These are phyloP conservation scores for Corylus americana DNA, from an alignment of 306 rosid genomes.

Conservation along the genomic window DNA sequence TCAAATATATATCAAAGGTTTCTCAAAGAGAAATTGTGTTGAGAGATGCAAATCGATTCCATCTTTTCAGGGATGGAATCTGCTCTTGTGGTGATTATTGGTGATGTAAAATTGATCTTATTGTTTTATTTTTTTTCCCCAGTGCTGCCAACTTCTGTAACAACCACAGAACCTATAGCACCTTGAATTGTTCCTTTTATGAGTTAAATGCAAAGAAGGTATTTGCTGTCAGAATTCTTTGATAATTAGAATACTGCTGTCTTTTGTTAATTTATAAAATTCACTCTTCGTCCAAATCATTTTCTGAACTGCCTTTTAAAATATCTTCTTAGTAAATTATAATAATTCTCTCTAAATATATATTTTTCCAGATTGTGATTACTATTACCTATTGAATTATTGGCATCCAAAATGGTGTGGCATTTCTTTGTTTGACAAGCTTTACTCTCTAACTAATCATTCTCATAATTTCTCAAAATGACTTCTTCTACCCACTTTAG, in stretches of 20 bases:
- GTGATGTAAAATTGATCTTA: conserved; percentile 28
- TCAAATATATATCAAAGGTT: conserved; percentile 62
- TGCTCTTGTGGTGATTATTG: conserved; percentile 67
- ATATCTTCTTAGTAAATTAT: too few relatives aligned
- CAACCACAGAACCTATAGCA: neutral
- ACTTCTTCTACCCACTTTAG: too few relatives aligned
- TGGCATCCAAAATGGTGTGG: too few relatives aligned
- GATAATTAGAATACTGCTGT: neutral
- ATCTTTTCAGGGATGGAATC: conserved; percentile 55
- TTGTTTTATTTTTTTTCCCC: neutral
- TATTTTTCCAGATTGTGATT: too few relatives aligned
- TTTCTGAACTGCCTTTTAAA: too few relatives aligned
- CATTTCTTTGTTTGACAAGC: too few relatives aligned
- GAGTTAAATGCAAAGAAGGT: neutral
- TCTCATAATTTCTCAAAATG: too few relatives aligned
- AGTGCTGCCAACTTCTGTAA: neutral
- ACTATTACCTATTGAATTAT: too few relatives aligned
- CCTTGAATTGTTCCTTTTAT: neutral
- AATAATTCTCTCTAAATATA: too few relatives aligned
- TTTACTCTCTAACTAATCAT: too few relatives aligned
- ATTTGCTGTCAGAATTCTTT: neutral
- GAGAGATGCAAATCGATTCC: conserved; percentile 81
- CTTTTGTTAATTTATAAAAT: neutral
- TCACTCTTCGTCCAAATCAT: too few relatives aligned
- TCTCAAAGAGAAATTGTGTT: conserved; percentile 58